Base-by-base conservation (phyloP, 169 alveolate species). In the Plasmodium gonderi region DNA sequence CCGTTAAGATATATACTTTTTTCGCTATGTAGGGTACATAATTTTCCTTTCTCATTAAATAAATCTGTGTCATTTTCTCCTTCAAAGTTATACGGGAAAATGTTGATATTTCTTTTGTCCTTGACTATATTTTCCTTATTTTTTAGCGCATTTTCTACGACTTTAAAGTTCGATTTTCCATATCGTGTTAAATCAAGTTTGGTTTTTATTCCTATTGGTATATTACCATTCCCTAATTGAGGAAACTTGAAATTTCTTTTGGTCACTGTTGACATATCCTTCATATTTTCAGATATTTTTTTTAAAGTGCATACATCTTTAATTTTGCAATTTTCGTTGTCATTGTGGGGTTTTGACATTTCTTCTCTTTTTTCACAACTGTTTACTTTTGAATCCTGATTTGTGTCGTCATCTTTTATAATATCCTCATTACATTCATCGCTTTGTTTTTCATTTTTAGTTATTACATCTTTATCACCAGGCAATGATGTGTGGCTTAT, bases 201-300 rank as follows among this genome's bases (percentile, higher is more conserved):
- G 72, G 17, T 60, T 29, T 36, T 23, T 60, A n/a, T 36, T 36
- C 72, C 75, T 23, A 65, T 40, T 26, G 45, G 36, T 47, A 47
- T 14, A 12, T 79, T 79, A n/a, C 47, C 40, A 42, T 79, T 51
- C 20, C 14, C 9, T 47, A 20, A 26, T 31, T 17, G n/a, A 6
- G 89, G 89, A 45, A 79, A 68, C 12, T 79, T 79, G 38, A 79
- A 29, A 79, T 31, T 38, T 20, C 40, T 80, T 54, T 9, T 60
- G 33, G 40, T 12, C 29, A 65, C n/a, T 6, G 75, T 5, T 33
- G 60, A 38, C 23, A n/a, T 31, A 49, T n/a, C 81, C 40, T 81
- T 81, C 75, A 81, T 3, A 42, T 68, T 68, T 67, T 65, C 91
- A 49, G 29, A 23, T 45, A 80, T 45, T 14, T 80, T 80, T 80